These are phyloP conservation scores for Globisporangium recalcitrans DNA, from an alignment of 352 stramenopile genomes.

Conservation along the genomic window DNA sequence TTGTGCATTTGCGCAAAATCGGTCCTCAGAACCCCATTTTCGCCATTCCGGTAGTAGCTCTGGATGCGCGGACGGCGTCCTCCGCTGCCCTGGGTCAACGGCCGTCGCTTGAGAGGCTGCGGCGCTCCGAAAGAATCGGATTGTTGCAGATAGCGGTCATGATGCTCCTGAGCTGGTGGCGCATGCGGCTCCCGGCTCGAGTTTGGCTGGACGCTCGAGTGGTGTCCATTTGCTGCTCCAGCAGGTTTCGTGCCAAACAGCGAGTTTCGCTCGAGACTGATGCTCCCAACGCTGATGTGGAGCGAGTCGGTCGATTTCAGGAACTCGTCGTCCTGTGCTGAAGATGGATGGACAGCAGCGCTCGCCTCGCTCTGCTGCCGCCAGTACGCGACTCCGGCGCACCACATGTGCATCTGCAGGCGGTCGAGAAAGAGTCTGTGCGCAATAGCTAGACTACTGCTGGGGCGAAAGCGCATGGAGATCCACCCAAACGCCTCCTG, in stretches of 20 bases:
- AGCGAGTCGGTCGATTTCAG: neutral
- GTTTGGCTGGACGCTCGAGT: neutral
- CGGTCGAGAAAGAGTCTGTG: slow-evolving; percentile 89
- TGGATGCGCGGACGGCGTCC: slow-evolving; percentile 29
- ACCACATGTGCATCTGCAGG: slow-evolving; percentile 80
- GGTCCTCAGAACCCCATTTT: slow-evolving; percentile 16
- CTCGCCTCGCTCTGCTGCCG: slow-evolving; percentile 16
- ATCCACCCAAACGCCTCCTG: slow-evolving; percentile 94
- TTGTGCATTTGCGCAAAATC: slow-evolving; percentile 69
- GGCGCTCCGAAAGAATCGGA: neutral
- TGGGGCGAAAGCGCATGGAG: slow-evolving; percentile 79
- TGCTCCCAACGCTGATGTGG: slow-evolving; percentile 64
- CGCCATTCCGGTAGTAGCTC: slow-evolving; percentile 20
- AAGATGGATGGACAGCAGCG: slow-evolving; percentile 1
- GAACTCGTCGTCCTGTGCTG: neutral
- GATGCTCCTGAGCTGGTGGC: neutral
- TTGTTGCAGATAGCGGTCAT: neutral
- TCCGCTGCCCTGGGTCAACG: slow-evolving; percentile 38
- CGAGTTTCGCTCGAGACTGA: slow-evolving; percentile 46
- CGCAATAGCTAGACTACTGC: slow-evolving; percentile 73
- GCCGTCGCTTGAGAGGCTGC: slow-evolving; percentile 27
- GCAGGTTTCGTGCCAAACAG: slow-evolving; percentile 40
- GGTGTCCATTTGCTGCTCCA: slow-evolving; percentile 18
- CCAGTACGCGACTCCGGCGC: slow-evolving; percentile 40
- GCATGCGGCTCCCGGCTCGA: slow-evolving; percentile 9